Percentiles rank a stretch among this genome's conserved stretches.
phyloP scores from a whole-genome alignment of 805 yeast species.

The Saccharomycopsis sp. region DNA sequence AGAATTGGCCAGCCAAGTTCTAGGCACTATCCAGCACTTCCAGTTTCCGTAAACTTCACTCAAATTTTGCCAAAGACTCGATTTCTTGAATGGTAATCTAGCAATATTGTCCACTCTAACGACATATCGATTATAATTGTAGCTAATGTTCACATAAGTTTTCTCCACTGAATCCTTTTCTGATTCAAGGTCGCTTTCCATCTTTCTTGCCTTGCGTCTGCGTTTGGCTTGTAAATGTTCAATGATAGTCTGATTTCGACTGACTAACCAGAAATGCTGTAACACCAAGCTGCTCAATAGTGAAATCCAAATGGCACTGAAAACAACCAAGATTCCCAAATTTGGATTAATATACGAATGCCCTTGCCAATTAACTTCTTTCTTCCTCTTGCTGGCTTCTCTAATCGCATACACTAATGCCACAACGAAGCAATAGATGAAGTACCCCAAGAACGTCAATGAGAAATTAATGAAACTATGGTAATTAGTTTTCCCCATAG shows the following conservation, averaged over 20 bases:
- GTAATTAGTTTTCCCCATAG: constrained; percentile 64
- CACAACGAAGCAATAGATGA: constrained; percentile 13
- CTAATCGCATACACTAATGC: constrained; percentile 9
- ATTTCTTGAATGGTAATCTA: constrained; percentile 14
- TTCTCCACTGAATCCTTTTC: background rate
- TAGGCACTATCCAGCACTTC: constrained; percentile 17
- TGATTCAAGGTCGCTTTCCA: background rate
- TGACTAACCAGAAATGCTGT: constrained; percentile 15
- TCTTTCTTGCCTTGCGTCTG: background rate
- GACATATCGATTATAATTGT: constrained; percentile 9
- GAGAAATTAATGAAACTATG: constrained; percentile 15
- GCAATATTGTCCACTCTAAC: constrained; percentile 1
- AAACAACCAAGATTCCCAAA: constrained; percentile 6
- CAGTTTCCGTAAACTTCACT: constrained; percentile 11
- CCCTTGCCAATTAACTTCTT: no score
- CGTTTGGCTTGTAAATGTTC: constrained; percentile 14
- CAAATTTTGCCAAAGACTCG: constrained; percentile 7
- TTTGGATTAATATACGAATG: constrained; percentile 16
- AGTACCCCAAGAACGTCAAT: constrained; percentile 9
- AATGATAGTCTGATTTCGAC: constrained; percentile 17
- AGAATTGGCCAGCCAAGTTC: constrained; percentile 1
- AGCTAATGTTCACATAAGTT: constrained; percentile 10
- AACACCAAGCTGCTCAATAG: constrained; percentile 8
- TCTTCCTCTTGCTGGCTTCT: constrained; percentile 3
- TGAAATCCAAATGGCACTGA: constrained; percentile 12